Evolutionary conservation across 495 filamentous ascomycete genomes (phyloP).

Genomic region (Zalerion maritima): DNA sequence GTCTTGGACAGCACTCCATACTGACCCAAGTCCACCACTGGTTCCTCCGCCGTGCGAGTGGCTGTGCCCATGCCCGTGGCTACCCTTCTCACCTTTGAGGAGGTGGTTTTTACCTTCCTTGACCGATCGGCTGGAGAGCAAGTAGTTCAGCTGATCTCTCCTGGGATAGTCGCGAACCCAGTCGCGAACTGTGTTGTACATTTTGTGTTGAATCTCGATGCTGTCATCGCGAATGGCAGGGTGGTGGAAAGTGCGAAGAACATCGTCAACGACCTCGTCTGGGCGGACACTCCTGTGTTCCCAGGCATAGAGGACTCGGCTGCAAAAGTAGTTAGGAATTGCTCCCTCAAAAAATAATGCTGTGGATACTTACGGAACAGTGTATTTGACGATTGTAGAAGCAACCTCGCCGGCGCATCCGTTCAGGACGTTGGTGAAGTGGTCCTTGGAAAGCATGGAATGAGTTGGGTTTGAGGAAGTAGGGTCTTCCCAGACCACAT

Average conservation of each 20-base stretch:
- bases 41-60: constrained; percentile 23
- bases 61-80: constrained; percentile 12
- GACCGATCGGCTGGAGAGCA: constrained; percentile 71
- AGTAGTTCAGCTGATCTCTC: constrained; percentile 47
- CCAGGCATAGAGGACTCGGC: constrained; percentile 77
- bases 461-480: constrained; percentile 84
- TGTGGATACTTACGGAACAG: constrained; percentile 44
- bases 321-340: constrained; percentile 9
- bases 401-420: constrained; percentile 74
- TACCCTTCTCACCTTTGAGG: no score
- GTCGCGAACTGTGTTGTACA: constrained; percentile 67
- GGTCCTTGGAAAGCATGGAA: constrained; percentile 88
- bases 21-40: constrained; percentile 18
- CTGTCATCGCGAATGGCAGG: constrained; percentile 58
- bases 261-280: constrained; percentile 63
- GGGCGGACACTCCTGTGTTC: constrained; percentile 67
- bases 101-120: constrained; percentile 62
- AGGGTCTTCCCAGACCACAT: constrained; percentile 79
- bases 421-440: constrained; percentile 89
- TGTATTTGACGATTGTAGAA: constrained; percentile 62
- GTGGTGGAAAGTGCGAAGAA: constrained; percentile 73
- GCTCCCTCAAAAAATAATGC: neutral
- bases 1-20: constrained; percentile 13
- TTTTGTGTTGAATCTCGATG: constrained; percentile 64
- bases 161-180: constrained; percentile 59